Percentiles rank a stretch among this genome's conserved stretches.
Evolutionary conservation across 2,329 filamentous ascomycete species (phyloP).

Genomic region (Fusarium bactridioides): DNA sequence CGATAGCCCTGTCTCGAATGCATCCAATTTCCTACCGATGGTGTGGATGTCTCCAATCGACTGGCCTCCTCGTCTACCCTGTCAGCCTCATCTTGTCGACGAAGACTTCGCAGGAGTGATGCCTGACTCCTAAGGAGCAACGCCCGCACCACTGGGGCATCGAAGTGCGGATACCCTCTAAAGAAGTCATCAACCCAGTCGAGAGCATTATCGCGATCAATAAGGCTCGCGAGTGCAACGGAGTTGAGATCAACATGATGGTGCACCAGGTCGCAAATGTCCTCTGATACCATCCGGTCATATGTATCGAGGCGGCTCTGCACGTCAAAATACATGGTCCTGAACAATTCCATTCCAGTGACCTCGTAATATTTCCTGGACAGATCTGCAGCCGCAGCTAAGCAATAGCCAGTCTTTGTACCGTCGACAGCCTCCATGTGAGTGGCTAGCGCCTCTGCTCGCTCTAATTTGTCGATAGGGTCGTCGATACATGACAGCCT

Average conservation of each 20-base stretch:
- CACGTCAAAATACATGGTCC: background rate
- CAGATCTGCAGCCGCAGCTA: background rate
- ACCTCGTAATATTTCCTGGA: background rate
- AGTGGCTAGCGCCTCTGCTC: background rate
- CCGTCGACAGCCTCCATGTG: background rate
- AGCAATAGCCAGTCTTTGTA: background rate
- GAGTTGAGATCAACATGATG: background rate
- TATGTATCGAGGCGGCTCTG: background rate
- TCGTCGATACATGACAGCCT: background rate
- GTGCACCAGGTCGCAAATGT: background rate
- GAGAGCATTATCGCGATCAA: background rate
- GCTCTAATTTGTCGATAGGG: background rate
- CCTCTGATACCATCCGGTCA: background rate
- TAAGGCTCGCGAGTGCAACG: background rate
- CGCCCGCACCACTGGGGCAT: background rate
- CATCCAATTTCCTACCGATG: background rate
- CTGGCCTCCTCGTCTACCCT: background rate
- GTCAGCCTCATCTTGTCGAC: background rate
- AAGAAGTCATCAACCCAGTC: background rate
- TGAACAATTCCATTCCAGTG: background rate
- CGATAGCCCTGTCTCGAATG: background rate
- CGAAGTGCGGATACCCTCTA: background rate
- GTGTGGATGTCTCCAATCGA: background rate
- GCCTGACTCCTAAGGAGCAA: background rate
- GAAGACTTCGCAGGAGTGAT: background rate